Base-by-base conservation (phyloP, 129 eudicot species). In the Erigeron canadensis region DNA sequence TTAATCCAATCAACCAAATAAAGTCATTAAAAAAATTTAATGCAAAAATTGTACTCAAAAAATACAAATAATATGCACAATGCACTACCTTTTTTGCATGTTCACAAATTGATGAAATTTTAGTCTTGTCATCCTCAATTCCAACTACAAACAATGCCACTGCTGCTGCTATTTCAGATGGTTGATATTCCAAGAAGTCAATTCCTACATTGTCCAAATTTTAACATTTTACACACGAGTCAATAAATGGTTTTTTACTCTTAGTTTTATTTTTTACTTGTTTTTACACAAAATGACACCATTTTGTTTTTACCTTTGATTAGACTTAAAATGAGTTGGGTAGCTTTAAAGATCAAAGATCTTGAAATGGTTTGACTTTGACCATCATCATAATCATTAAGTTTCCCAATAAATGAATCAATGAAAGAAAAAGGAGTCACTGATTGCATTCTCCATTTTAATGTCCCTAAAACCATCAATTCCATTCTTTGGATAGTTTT, bases 101-200 rank as follows among this genome's bases (percentile, higher is more conserved):
- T 19, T 75, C 77, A 78, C 43, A 66, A 65, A 78, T 75, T 34
- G 74, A 59, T 70, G 81, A 76, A 47, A 67, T 48, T 63, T 77
- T 71, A 50, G 66, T 67, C 58, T 81, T 62, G 41, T 77, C 76
- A 62, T 60, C 37, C 11, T n/a, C 72, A 77, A 70, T 80, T 67
- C 75, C 85, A 72, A 77, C 81, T 22, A 81, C 82, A 73, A 44
- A 83, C 47, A 85, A 81, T 44, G 89, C 87, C 69, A 85, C 88
- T 73, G 95, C 91, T 73, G 91, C 91, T 76, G 95, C 95, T 43
- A 88, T 77, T 70, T 83, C 91, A 70, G 91, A 88, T 40, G 95
- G 87, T 75, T 39, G 86, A 83, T 81, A 88, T 70, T 88, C 84
- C 89, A 85, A 75, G 75, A 83, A 83, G 78, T 85, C 87, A 85